Conservation (phyloP, 345 rosid genomes). For the Citrus sinensis region DNA sequence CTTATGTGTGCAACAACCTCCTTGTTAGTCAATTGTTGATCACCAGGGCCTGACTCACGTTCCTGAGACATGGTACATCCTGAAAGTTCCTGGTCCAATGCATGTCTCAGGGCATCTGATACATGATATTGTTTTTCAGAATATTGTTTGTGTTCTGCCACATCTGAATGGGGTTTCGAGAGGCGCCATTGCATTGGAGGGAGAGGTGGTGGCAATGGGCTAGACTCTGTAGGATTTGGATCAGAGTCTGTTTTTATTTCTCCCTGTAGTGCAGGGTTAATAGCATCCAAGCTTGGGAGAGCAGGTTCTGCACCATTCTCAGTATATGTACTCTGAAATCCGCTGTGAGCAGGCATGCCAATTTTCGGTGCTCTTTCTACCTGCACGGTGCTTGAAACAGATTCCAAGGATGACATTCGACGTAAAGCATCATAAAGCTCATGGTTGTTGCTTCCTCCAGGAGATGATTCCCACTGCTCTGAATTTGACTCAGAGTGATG, state of each 20-base stretch:
- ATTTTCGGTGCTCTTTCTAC: slow-evolving; percentile 15
- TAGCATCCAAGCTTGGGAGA: slow-evolving; percentile 52
- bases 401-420: slow-evolving; percentile 34
- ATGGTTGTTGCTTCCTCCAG: slow-evolving; percentile 42
- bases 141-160: slow-evolving; percentile 31
- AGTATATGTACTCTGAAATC: slow-evolving; percentile 12
- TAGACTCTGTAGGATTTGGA: slow-evolving; percentile 25
- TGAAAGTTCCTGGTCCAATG: slow-evolving; percentile 30
- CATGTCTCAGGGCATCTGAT: slow-evolving; percentile 30
- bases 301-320: slow-evolving; percentile 42
- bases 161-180: slow-evolving; percentile 36
- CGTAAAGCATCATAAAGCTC: slow-evolving; percentile 43
- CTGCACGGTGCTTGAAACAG: slow-evolving; percentile 37
- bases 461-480: slow-evolving; percentile 82
- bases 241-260: slow-evolving; percentile 20
- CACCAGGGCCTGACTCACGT: slow-evolving; percentile 30
- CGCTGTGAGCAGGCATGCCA: slow-evolving; percentile 12
- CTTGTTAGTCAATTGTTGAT: slow-evolving; percentile 29
- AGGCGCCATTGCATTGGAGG: slow-evolving; percentile 76
- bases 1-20: slow-evolving; percentile 29
- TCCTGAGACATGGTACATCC: slow-evolving; percentile 31
- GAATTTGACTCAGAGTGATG: slow-evolving; percentile 63
- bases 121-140: slow-evolving; percentile 26
- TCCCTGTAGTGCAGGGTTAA: slow-evolving; percentile 30
- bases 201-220: slow-evolving; percentile 63